phyloP scores from a whole-genome alignment of 441 rosid genomes.

The Bocquillonia castaneifolia region DNA sequence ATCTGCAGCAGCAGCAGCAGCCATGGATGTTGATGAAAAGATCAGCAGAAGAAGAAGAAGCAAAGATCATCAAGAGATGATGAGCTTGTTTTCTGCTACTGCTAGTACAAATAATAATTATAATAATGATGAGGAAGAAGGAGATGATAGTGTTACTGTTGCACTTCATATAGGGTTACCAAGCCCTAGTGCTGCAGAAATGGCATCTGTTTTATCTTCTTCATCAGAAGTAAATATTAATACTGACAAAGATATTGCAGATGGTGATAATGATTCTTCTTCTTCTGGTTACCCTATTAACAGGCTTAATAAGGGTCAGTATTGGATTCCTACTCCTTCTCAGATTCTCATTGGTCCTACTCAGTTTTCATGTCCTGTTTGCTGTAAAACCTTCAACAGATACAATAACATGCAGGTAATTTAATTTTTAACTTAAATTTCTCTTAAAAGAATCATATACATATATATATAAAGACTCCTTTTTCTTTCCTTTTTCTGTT shows the following conservation, averaged over 20 bases:
- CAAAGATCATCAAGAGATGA: slow-evolving; percentile 23
- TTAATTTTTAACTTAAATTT: neutral
- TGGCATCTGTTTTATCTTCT: slow-evolving; percentile 58
- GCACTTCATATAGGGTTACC: slow-evolving; percentile 93
- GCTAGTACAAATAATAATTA: neutral
- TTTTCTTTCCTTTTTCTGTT: neutral
- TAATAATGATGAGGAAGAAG: slow-evolving; percentile 26
- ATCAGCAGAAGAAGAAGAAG: slow-evolving; percentile 31
- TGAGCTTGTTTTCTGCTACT: slow-evolving; percentile 14
- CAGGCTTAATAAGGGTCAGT: slow-evolving; percentile 87
- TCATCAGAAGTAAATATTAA: slow-evolving; percentile 41
- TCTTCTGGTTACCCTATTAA: slow-evolving; percentile 35
- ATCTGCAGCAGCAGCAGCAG: too few relatives aligned
- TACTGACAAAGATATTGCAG: slow-evolving; percentile 43
- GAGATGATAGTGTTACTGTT: slow-evolving; percentile 48
- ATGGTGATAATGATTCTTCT: slow-evolving; percentile 29
- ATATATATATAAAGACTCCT: neutral
- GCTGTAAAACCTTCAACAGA: slow-evolving; percentile 93
- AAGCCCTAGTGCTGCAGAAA: slow-evolving; percentile 76
- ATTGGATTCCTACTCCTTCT: slow-evolving; percentile 97
- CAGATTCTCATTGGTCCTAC: slow-evolving; percentile 97
- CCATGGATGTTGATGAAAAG: slow-evolving; percentile 55
- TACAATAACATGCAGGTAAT: slow-evolving; percentile 97
- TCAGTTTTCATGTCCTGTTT: slow-evolving; percentile 96
- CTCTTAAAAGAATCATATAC: too few relatives aligned